Evolutionary conservation across 768 basidiomycete genomes (phyloP).

Genomic region (Baorangia bicolor): DNA sequence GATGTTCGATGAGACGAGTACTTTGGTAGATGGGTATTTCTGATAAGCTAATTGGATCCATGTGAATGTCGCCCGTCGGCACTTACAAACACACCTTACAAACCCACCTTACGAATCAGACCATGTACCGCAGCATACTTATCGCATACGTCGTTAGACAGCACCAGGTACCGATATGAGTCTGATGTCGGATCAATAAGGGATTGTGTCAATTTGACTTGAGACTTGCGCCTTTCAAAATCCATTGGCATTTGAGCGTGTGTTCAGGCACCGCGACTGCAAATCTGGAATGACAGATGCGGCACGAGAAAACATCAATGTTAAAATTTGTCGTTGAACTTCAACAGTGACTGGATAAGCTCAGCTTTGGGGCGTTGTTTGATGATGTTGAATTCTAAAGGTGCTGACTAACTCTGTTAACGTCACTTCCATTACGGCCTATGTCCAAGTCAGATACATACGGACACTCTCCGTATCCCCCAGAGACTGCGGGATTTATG

Average conservation of each 20-base stretch:
- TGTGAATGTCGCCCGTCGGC: neutral
- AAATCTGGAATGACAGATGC: neutral
- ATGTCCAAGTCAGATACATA: too few species aligned
- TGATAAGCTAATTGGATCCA: neutral
- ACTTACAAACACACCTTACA: neutral
- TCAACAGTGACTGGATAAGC: too few species aligned
- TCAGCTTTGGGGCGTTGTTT: constrained; percentile 1
- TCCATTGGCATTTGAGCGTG: neutral
- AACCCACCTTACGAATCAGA: neutral
- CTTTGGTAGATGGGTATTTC: neutral
- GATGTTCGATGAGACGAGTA: neutral
- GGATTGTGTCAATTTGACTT: neutral
- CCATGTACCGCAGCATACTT: neutral
- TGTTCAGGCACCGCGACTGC: neutral
- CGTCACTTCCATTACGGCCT: too few species aligned
- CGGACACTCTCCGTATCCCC: too few species aligned
- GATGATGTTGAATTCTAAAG: constrained; percentile 7
- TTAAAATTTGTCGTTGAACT: neutral
- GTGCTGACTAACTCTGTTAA: constrained; percentile 1
- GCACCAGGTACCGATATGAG: neutral
- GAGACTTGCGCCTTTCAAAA: neutral
- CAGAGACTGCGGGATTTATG: too few species aligned
- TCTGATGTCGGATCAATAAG: neutral
- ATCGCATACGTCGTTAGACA: neutral
- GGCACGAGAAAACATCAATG: neutral